phyloP scores from a whole-genome alignment of 805 yeast species.

The Yamadazyma nakazawae region DNA sequence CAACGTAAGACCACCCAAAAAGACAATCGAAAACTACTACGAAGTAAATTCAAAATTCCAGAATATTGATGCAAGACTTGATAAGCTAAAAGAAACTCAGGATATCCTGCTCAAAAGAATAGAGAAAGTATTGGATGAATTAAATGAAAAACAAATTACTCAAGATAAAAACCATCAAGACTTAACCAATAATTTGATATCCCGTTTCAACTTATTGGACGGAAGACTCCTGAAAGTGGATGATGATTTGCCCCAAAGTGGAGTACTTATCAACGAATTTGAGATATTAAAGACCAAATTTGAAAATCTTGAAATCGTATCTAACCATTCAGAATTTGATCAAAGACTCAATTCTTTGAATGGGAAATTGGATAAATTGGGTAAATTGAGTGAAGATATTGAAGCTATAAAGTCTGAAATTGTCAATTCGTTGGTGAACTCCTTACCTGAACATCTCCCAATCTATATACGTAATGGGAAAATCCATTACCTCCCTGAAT shows the following conservation, averaged over 20 bases:
- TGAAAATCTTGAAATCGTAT: conserved; percentile 4
- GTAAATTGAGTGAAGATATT: conserved; percentile 7
- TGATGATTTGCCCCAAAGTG: not conserved
- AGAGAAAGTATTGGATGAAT: conserved; percentile 1
- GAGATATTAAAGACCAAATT: conserved; percentile 4
- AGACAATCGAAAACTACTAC: conserved; percentile 9
- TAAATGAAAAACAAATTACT: conserved; percentile 1
- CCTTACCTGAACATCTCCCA: conserved; percentile 32
- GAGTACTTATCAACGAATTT: conserved; percentile 4
- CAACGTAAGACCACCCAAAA: not conserved
- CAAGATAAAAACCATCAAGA: conserved; percentile 5
- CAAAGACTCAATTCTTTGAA: conserved; percentile 7
- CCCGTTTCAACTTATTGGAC: conserved; percentile 10
- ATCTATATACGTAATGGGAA: conserved; percentile 27
- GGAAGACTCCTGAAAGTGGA: conserved; percentile 7
- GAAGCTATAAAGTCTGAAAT: conserved; percentile 7
- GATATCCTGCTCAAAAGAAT: not conserved
- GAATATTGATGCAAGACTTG: conserved; percentile 9
- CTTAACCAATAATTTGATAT: conserved; percentile 4
- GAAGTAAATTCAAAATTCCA: conserved; percentile 16
- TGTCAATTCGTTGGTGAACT: conserved; percentile 11
- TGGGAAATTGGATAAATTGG: conserved; percentile 7
- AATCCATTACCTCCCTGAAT: conserved; percentile 39
- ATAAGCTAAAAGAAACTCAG: not conserved
- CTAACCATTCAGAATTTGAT: conserved; percentile 9